Percentiles rank a stretch among this genome's conserved stretches.
Evolutionary conservation across 2,329 filamentous ascomycete genomes (phyloP).

Genomic region (Penicillium sp.): DNA sequence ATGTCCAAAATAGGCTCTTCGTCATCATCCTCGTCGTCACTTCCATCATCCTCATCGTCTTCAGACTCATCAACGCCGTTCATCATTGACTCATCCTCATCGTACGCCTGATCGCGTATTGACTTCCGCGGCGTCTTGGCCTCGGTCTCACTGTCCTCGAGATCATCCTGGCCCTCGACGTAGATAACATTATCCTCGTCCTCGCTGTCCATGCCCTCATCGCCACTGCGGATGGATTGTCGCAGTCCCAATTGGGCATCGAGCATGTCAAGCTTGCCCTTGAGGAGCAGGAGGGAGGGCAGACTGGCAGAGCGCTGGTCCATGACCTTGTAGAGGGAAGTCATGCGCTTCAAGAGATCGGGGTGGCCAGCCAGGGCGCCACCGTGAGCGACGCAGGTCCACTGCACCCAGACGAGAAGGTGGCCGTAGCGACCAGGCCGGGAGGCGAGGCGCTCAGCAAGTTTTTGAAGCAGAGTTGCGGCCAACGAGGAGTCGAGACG

Average conservation of each 20-base stretch:
- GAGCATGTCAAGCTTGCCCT: slow-evolving; percentile 91
- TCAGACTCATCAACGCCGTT: slow-evolving; percentile 39
- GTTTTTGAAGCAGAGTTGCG: slow-evolving; percentile 65
- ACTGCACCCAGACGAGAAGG: slow-evolving; percentile 91
- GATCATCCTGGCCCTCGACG: slow-evolving; percentile 69
- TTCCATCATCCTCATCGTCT: slow-evolving; percentile 43
- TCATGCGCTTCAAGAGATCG: slow-evolving; percentile 69
- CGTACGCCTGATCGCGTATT: slow-evolving; percentile 33
- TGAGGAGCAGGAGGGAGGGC: slow-evolving; percentile 72
- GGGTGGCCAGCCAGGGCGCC: slow-evolving; percentile 79
- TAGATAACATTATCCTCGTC: slow-evolving; percentile 72
- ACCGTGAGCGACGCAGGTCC: slow-evolving; percentile 84
- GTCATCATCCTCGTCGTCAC: slow-evolving; percentile 49
- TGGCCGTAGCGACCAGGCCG: slow-evolving; percentile 81
- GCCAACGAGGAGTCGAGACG: slow-evolving; percentile 79
- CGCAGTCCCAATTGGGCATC: slow-evolving; percentile 79
- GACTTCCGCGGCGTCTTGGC: slow-evolving; percentile 29
- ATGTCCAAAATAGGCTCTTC: slow-evolving; percentile 38
- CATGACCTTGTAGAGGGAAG: slow-evolving; percentile 73
- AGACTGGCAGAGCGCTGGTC: slow-evolving; percentile 76
- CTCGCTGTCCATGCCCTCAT: slow-evolving; percentile 38
- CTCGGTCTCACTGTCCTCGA: slow-evolving; percentile 37
- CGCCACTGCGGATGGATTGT: slow-evolving; percentile 54
- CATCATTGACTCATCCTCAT: slow-evolving; percentile 38
- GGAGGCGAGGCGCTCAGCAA: slow-evolving; percentile 77